phyloP scores from a whole-genome alignment of 2,329 filamentous ascomycete genomes.

The Ceratocystis ficicola region DNA sequence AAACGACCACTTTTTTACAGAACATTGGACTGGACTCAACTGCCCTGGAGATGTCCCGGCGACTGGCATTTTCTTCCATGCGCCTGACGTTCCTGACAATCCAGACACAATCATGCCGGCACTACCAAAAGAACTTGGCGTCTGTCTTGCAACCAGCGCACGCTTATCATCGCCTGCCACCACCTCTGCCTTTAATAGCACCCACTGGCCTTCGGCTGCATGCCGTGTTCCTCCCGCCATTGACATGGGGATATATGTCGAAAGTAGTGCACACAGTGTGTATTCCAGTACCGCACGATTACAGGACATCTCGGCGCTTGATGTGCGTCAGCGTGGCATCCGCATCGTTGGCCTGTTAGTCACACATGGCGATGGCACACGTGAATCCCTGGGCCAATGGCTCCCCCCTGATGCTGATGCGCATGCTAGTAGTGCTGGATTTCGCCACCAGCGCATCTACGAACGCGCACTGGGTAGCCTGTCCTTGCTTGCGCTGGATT shows the following conservation, averaged over 20 bases:
- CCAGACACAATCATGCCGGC: constrained; percentile 12
- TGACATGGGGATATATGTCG: background rate
- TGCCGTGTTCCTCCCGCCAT: background rate
- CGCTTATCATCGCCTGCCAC: background rate
- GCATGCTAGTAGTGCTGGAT: background rate
- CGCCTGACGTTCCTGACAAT: constrained; percentile 15
- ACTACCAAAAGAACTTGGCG: constrained; percentile 18
- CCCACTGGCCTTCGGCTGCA: constrained; percentile 3
- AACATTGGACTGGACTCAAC: constrained; percentile 17
- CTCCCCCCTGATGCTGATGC: constrained; percentile 15
- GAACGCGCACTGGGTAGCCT: background rate
- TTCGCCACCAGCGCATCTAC: constrained; percentile 16
- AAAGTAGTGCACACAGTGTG: constrained; percentile 16
- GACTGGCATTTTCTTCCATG: constrained; percentile 20
- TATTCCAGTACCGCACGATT: constrained; percentile 10
- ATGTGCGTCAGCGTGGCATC: constrained; percentile 5
- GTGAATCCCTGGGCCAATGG: constrained; percentile 19
- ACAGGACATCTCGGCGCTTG: constrained; percentile 6
- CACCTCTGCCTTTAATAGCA: background rate
- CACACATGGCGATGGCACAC: constrained; percentile 13
- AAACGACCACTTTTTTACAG: constrained; percentile 21
- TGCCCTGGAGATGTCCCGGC: constrained; percentile 11
- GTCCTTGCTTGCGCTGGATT: constrained; percentile 8
- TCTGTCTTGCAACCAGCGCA: constrained; percentile 5
- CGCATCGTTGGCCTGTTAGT: constrained; percentile 15